Base-by-base conservation (phyloP, 805 yeast species). In the Candida coquimbonensis region DNA sequence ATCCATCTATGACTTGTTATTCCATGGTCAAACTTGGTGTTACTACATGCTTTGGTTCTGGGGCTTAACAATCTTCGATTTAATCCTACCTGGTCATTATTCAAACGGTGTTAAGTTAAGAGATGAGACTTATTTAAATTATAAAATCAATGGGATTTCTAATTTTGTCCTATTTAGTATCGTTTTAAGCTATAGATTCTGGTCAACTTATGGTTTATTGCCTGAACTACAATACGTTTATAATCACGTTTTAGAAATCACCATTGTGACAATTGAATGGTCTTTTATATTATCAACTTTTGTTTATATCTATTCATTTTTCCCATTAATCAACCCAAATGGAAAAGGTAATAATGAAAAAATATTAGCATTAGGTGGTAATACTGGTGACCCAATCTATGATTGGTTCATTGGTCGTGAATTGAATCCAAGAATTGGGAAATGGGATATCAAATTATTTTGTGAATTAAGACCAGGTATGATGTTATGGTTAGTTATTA, bases 361-460 rank as follows among this genome's bases (percentile, higher is more conserved):
- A 52, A 78, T 93, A 36, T 70, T 93, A 43, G 90, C 97, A 0
- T 63, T 76, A 36, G 93, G 93, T 39, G 99, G 99, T 3, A 91
- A 91, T 66, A 73, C 95, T 0, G 86, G 87, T 0, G 80, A 77
- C 53, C 53, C 65, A 0, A 54, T 91, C 9, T 91, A 86, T 61
- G 96, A 93, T 60, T 90, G 96, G 97, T 93, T 89, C 60, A 89
- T 93, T 61, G 99, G 99, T 29, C 80, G 99, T 49, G 98, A 91
- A 66, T 72, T 93, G 59, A 93, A 93, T 62, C 99, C 98, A 26
- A 74, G 98, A 55, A 69, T 87, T 48, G 93, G 95, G 1, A 58
- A 75, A 0, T 79, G 90, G 73, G 99, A 93, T 62, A 80, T 93
- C 63, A 93, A 93, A 67, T 65, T 89, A 54, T 93, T 86, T 58